Evolutionary conservation across 2,329 filamentous ascomycete genomes (phyloP).

Genomic region (Penicillium rolfsii): DNA sequence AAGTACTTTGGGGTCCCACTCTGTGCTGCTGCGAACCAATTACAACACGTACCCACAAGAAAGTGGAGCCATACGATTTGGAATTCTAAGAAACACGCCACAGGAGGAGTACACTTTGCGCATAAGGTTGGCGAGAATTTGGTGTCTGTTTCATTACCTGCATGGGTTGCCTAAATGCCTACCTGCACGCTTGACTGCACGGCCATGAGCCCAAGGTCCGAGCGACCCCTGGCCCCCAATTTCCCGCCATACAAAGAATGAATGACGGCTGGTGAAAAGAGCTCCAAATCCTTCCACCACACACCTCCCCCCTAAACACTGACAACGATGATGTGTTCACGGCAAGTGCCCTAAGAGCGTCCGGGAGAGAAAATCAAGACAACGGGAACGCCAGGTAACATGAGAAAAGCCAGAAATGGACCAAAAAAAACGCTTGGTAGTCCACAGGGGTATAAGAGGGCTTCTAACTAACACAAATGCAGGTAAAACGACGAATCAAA

Average conservation of each 20-base stretch:
- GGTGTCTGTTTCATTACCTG: constrained; percentile 12
- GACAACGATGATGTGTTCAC: background rate
- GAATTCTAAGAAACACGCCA: constrained; percentile 18
- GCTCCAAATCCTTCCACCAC: background rate
- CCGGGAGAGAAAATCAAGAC: too few relatives aligned
- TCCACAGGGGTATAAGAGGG: constrained; percentile 1
- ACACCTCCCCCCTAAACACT: background rate
- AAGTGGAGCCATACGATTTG: constrained; percentile 22
- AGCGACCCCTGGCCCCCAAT: constrained; percentile 12
- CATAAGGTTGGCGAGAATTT: constrained; percentile 6
- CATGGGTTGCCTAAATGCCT: constrained; percentile 11
- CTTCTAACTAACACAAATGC: background rate
- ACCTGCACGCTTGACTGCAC: too few relatives aligned
- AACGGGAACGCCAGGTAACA: background rate
- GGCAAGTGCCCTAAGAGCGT: background rate
- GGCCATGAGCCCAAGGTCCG: background rate
- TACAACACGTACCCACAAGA: background rate
- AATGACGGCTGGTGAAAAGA: background rate
- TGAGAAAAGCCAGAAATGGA: background rate
- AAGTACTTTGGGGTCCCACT: background rate
- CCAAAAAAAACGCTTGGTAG: constrained; percentile 3
- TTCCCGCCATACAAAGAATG: constrained; percentile 5
- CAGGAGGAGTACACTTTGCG: constrained; percentile 7
- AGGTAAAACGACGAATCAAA: background rate
- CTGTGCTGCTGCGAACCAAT: constrained; percentile 15